phyloP scores from a whole-genome alignment of 164 flowering plant species.

The Akebia trifoliata region DNA sequence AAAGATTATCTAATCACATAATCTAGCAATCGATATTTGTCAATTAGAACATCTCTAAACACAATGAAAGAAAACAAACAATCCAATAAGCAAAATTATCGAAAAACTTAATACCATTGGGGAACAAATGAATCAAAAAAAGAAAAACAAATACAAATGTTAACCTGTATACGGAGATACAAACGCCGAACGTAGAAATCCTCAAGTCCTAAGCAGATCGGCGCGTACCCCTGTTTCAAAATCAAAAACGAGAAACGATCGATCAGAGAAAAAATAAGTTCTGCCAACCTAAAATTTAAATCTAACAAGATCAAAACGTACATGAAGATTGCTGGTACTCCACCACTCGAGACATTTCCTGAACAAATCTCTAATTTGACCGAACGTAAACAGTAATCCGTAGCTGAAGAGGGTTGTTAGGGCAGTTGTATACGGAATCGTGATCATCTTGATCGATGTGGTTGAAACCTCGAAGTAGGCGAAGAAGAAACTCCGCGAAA shows the following conservation, averaged over 20 bases:
- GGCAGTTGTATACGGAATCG: slow-evolving; percentile 81
- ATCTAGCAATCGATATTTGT: too few species aligned
- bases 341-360: slow-evolving; percentile 59
- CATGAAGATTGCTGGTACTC: too few species aligned
- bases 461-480: too few species aligned
- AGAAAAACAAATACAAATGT: not conserved
- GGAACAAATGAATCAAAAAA: too few species aligned
- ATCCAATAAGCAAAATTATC: too few species aligned
- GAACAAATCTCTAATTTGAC: slow-evolving; percentile 83
- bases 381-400: slow-evolving; percentile 80
- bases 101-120: too few species aligned
- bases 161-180: slow-evolving; percentile 87
- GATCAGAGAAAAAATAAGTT: too few species aligned
- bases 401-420: slow-evolving; percentile 85
- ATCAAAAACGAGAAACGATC: not conserved
- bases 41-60: too few species aligned
- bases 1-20: too few species aligned
- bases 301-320: too few species aligned
- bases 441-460: slow-evolving; percentile 51
- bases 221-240: slow-evolving; percentile 42
- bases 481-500: not conserved
- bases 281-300: too few species aligned
- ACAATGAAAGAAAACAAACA: too few species aligned
- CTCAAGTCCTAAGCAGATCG: slow-evolving; percentile 85
- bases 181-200: slow-evolving; percentile 86